These are phyloP conservation scores for Fibroporia radiculosa DNA, from an alignment of 768 basidiomycete species.

Conservation along the genomic window DNA sequence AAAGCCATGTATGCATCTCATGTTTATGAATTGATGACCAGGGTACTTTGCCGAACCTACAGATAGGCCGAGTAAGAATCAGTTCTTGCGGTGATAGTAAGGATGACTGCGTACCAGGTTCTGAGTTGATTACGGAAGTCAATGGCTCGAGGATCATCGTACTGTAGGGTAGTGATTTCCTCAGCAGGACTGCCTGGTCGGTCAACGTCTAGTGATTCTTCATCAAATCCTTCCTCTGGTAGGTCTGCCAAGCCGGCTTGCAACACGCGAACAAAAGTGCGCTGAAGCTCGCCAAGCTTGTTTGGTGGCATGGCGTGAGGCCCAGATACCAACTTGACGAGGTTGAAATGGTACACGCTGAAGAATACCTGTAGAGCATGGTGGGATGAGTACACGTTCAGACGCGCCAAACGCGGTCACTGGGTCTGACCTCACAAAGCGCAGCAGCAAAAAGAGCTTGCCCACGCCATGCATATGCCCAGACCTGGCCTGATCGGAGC, in stretches of 20 bases:
- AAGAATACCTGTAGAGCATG: conserved; percentile 47
- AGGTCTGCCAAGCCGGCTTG: conserved; percentile 56
- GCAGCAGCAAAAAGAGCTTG: conserved; percentile 39
- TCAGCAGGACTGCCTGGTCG: conserved; percentile 60
- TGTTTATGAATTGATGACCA: conserved; percentile 64
- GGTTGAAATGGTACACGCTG: conserved; percentile 52
- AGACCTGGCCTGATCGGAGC: conserved; percentile 35
- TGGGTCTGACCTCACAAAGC: conserved; percentile 46
- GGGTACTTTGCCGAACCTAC: conserved; percentile 67
- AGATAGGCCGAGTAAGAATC: conserved; percentile 7
- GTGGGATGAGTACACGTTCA: neutral
- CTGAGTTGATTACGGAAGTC: conserved; percentile 65
- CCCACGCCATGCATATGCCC: conserved; percentile 32
- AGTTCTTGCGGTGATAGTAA: neutral
- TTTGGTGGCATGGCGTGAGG: conserved; percentile 37
- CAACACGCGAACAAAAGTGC: conserved; percentile 53
- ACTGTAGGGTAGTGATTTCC: conserved; percentile 45
- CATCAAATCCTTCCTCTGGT: conserved; percentile 44
- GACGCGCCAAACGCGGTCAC: conserved; percentile 2
- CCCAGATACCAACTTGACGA: conserved; percentile 40
- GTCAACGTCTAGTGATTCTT: conserved; percentile 40
- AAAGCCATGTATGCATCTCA: conserved; percentile 68
- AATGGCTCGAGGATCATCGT: conserved; percentile 60
- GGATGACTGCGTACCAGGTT: conserved; percentile 33
- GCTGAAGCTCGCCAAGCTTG: conserved; percentile 48